Conservation (phyloP, 106 monocot genomes). For the Platanthera guangdongensis region DNA sequence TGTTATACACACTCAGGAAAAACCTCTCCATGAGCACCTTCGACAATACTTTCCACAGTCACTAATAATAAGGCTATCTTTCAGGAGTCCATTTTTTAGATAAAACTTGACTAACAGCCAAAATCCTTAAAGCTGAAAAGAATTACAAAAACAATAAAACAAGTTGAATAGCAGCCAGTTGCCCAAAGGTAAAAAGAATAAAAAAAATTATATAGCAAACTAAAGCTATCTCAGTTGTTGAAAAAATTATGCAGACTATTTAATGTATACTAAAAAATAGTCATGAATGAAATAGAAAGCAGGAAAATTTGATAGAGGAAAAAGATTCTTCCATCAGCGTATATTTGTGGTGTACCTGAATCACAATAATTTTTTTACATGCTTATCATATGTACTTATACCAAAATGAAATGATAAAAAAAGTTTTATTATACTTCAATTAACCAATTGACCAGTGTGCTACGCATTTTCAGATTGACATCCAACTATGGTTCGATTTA, state of each 20-base stretch:
- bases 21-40: conserved; percentile 51
- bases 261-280: neutral
- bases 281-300: neutral
- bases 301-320: neutral
- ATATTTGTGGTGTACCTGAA: conserved; percentile 45
- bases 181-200: too few species aligned
- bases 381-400: neutral
- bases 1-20: conserved; percentile 42
- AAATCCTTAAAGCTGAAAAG: conserved; percentile 74
- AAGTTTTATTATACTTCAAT: conserved; percentile 22
- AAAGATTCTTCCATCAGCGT: conserved; percentile 54
- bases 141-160: conserved; percentile 5
- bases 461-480: conserved; percentile 32
- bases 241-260: neutral
- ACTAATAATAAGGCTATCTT: conserved; percentile 34
- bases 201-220: neutral
- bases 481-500: too few species aligned
- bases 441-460: conserved; percentile 42
- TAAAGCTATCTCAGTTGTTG: neutral
- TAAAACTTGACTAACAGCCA: conserved; percentile 50
- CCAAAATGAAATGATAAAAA: neutral
- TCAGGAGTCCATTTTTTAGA: conserved; percentile 66
- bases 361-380: neutral
- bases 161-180: too few species aligned
- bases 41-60: conserved; percentile 20